phyloP scores from a whole-genome alignment of 192 early-diverging fungal species.

The Coemansia sp. region DNA sequence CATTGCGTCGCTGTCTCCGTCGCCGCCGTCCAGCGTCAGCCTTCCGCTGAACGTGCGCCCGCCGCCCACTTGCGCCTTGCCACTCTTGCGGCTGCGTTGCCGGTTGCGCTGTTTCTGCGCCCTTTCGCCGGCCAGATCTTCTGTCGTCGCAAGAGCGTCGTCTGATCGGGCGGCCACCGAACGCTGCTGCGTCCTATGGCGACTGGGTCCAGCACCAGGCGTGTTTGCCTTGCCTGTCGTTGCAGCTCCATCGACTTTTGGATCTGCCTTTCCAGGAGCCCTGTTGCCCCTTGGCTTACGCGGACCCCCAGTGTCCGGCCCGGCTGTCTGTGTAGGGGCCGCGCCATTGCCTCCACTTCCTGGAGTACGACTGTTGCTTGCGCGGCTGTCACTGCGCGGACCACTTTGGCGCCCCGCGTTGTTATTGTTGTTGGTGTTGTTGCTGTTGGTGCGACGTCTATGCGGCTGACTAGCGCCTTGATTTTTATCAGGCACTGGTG shows the following conservation, averaged over 20 bases:
- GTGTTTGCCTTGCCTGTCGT: background rate
- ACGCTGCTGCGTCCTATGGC: background rate
- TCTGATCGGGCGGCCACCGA: background rate
- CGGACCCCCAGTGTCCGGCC: background rate
- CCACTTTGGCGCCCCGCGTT: background rate
- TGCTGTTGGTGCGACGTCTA: slow-evolving; percentile 5
- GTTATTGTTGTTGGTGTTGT: background rate
- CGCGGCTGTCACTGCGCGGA: slow-evolving; percentile 3
- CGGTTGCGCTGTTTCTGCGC: background rate
- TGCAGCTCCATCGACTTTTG: background rate
- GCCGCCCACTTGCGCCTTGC: slow-evolving; percentile 38
- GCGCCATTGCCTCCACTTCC: background rate
- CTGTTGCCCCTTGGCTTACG: slow-evolving; percentile 4
- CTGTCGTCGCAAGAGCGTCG: background rate
- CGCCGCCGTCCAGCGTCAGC: slow-evolving; percentile 19
- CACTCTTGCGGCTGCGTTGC: slow-evolving; percentile 20
- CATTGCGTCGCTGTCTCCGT: slow-evolving; percentile 8
- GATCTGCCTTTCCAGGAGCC: background rate
- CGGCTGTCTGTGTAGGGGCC: background rate
- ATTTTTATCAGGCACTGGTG: slow-evolving; percentile 5
- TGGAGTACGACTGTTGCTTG: background rate
- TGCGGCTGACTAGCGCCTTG: background rate
- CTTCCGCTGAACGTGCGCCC: slow-evolving; percentile 44
- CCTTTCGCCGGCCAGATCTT: background rate
- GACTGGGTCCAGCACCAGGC: background rate